Conservation (phyloP, 805 yeast species). For the Suhomyces sp. region DNA sequence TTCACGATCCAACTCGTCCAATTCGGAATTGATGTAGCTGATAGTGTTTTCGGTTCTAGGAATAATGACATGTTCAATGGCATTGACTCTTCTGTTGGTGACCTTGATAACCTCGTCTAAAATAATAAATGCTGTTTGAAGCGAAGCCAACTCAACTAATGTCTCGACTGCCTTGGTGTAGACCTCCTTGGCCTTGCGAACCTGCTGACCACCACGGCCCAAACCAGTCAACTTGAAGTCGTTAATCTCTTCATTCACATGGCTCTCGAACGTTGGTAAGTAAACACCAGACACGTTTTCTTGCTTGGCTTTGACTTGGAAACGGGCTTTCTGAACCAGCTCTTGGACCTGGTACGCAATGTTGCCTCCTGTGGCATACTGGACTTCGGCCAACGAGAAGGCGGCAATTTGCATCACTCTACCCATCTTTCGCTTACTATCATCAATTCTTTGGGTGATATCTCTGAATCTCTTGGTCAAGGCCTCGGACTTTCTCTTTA, state of each 20-base stretch:
- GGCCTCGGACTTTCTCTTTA: slow-evolving; percentile 96
- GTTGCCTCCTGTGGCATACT: slow-evolving; percentile 96
- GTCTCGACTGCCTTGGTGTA: slow-evolving; percentile 97
- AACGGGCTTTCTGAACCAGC: slow-evolving; percentile 85
- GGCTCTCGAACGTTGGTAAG: slow-evolving; percentile 88
- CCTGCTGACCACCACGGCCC: slow-evolving; percentile 98
- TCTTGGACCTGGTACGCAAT: slow-evolving; percentile 95
- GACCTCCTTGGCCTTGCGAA: slow-evolving; percentile 88
- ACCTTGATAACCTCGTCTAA: slow-evolving; percentile 97
- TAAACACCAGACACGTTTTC: slow-evolving; percentile 96
- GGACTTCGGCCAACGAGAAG: slow-evolving; percentile 93
- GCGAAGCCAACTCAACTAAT: slow-evolving; percentile 88
- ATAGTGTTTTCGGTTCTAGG: slow-evolving; percentile 98
- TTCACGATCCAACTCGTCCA: slow-evolving; percentile 97
- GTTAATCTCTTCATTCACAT: slow-evolving; percentile 77
- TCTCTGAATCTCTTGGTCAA: slow-evolving; percentile 94
- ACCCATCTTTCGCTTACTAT: slow-evolving; percentile 96
- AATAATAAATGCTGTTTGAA: slow-evolving; percentile 95
- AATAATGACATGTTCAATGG: slow-evolving; percentile 96
- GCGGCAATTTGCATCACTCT: slow-evolving; percentile 98
- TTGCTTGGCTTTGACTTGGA: slow-evolving; percentile 85
- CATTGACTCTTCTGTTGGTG: slow-evolving; percentile 96
- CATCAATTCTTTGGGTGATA: slow-evolving; percentile 90
- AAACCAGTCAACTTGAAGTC: slow-evolving; percentile 96
- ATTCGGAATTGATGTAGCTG: slow-evolving; percentile 84